A percentile compares a stretch with the other conserved stretches of the same genome.
Conservation (phyloP, 495 filamentous ascomycete species). For the Annulohypoxylon moriforme region DNA sequence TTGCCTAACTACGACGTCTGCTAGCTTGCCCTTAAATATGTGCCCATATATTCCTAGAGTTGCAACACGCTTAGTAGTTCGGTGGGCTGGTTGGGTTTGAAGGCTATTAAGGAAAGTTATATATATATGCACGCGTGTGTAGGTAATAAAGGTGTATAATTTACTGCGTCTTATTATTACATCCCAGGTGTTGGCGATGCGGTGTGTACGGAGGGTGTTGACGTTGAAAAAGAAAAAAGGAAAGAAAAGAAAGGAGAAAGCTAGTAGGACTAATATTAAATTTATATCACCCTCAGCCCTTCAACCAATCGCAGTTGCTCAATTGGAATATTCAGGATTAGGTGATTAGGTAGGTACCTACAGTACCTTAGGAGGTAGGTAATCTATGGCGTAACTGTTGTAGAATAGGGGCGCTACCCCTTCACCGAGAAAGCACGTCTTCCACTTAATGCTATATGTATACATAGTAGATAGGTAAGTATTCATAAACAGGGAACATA, state of each 20-base stretch:
- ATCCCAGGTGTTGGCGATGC: conserved; percentile 3
- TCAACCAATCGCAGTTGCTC: neutral
- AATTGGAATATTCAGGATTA: neutral
- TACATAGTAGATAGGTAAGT: too few species aligned
- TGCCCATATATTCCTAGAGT: neutral
- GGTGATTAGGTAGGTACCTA: too few species aligned
- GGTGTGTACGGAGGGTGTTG: neutral
- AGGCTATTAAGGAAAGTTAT: neutral
- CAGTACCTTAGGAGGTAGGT: too few species aligned
- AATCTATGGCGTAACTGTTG: too few species aligned
- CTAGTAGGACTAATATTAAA: neutral
- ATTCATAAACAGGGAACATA: too few species aligned
- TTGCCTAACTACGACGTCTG: conserved; percentile 57
- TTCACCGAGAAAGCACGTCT: too few species aligned
- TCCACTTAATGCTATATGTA: too few species aligned
- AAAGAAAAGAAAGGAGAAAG: neutral
- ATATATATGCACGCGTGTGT: neutral
- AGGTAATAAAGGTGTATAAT: neutral
- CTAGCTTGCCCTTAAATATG: conserved; percentile 13
- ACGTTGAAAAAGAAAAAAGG: conserved; percentile 1
- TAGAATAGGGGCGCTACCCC: too few species aligned
- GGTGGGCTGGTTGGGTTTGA: neutral
- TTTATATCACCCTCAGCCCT: neutral
- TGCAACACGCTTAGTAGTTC: neutral
- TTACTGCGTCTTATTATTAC: neutral